Evolutionary conservation across 768 basidiomycete species (phyloP).

Genomic region (Russula dissimulans): DNA sequence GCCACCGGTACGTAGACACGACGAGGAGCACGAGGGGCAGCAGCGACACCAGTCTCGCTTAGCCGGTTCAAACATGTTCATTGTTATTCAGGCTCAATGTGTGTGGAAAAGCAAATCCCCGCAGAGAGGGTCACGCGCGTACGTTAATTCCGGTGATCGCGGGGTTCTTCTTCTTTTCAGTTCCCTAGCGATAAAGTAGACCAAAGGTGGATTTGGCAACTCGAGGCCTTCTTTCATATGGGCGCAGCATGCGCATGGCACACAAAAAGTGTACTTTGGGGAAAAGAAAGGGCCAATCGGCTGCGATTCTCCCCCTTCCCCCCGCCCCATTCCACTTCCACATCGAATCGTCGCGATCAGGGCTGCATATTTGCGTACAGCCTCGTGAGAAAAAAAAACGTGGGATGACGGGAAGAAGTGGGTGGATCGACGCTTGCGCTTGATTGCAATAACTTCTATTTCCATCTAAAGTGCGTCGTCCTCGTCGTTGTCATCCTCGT

Average conservation of each 20-base stretch:
- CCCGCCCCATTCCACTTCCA: no score
- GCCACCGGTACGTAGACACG: no score
- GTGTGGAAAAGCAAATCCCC: background rate
- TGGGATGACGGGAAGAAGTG: background rate
- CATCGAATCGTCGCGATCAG: background rate
- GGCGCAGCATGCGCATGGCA: no score
- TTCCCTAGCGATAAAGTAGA: background rate
- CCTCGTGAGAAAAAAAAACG: background rate
- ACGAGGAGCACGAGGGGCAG: no score
- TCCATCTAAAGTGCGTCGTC: background rate
- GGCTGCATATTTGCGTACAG: background rate
- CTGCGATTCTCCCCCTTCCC: no score
- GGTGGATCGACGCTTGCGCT: constrained; percentile 5
- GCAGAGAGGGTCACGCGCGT: background rate
- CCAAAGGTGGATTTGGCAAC: background rate
- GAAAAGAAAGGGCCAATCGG: no score
- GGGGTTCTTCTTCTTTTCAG: background rate
- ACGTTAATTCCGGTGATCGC: background rate
- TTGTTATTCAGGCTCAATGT: background rate
- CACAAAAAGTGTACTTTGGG: no score
- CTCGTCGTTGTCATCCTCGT: background rate
- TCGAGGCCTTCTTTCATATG: background rate
- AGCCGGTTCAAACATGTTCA: no score
- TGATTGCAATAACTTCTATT: background rate
- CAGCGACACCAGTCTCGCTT: no score